phyloP scores from a whole-genome alignment of 192 early-diverging fungal genomes.

The Coemansia umbellata region DNA sequence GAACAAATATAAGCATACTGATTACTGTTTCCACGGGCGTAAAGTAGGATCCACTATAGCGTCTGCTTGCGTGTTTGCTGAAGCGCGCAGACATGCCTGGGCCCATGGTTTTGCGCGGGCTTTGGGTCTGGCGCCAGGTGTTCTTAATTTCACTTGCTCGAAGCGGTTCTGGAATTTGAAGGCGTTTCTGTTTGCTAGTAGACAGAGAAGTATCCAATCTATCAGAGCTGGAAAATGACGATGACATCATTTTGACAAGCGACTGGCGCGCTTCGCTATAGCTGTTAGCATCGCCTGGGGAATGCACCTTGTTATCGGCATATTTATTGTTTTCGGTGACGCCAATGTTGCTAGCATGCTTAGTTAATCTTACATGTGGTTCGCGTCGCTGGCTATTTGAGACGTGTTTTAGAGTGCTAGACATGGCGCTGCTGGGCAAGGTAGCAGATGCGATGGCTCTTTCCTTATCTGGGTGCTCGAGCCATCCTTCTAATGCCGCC shows the following conservation, averaged over 20 bases:
- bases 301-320: background rate
- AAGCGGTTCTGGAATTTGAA: constrained; percentile 4
- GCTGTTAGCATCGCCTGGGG: background rate
- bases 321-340: no score
- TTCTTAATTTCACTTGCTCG: constrained; percentile 29
- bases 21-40: constrained; percentile 62
- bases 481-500: constrained; percentile 42
- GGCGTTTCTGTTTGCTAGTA: background rate
- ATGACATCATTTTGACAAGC: constrained; percentile 16
- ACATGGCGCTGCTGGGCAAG: background rate
- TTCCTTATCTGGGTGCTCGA: constrained; percentile 22
- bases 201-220: constrained; percentile 19
- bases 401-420: no score
- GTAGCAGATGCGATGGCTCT: background rate
- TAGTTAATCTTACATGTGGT: no score
- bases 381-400: no score
- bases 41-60: constrained; percentile 52
- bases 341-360: no score
- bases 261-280: constrained; percentile 11
- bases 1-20: constrained; percentile 83
- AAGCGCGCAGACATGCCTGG: constrained; percentile 15
- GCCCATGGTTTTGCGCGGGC: constrained; percentile 28
- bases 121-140: constrained; percentile 32
- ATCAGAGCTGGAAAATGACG: constrained; percentile 15
- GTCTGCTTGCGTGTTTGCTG: constrained; percentile 37